These are phyloP conservation scores for Tricholoma terreum DNA, from an alignment of 768 basidiomycete species.

Conservation along the genomic window DNA sequence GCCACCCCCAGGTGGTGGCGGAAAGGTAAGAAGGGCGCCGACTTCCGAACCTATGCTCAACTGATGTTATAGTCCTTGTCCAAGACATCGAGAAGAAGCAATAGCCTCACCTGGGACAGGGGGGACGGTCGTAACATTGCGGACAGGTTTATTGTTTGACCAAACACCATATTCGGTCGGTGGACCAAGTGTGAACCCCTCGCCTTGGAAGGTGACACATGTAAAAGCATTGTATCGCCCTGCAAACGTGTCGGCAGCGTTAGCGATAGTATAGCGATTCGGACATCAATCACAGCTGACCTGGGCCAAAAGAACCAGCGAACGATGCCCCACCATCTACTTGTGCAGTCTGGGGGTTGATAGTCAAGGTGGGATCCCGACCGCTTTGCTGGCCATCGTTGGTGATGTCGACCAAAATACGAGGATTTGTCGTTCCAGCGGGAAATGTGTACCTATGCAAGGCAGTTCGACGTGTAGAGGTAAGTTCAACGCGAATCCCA, in stretches of 20 bases:
- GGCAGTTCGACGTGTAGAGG: conserved; percentile 56
- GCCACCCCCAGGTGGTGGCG: conserved; percentile 31
- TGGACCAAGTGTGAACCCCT: conserved; percentile 41
- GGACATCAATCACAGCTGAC: neutral
- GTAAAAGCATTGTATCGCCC: conserved; percentile 56
- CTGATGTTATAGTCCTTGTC: neutral
- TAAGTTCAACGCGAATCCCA: conserved; percentile 55
- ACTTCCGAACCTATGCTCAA: conserved; percentile 14
- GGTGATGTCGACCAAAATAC: conserved; percentile 58
- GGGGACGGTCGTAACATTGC: neutral
- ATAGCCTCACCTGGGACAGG: neutral
- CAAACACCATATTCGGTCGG: conserved; percentile 58
- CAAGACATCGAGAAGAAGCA: neutral
- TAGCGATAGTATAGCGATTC: neutral
- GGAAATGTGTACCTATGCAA: conserved; percentile 61
- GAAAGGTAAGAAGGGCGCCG: conserved; percentile 53
- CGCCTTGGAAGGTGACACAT: conserved; percentile 59
- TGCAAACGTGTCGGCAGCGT: conserved; percentile 5
- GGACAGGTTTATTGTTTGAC: conserved; percentile 42
- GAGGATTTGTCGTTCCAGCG: conserved; percentile 42
- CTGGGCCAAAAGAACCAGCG: conserved; percentile 1
- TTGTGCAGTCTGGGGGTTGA: conserved; percentile 47
- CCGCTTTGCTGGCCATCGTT: conserved; percentile 58
- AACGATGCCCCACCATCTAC: conserved; percentile 1
- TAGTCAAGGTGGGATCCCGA: conserved; percentile 43